These are phyloP conservation scores for Mortierella sp. DNA, from an alignment of 371 early-diverging fungal genomes.

Conservation along the genomic window DNA sequence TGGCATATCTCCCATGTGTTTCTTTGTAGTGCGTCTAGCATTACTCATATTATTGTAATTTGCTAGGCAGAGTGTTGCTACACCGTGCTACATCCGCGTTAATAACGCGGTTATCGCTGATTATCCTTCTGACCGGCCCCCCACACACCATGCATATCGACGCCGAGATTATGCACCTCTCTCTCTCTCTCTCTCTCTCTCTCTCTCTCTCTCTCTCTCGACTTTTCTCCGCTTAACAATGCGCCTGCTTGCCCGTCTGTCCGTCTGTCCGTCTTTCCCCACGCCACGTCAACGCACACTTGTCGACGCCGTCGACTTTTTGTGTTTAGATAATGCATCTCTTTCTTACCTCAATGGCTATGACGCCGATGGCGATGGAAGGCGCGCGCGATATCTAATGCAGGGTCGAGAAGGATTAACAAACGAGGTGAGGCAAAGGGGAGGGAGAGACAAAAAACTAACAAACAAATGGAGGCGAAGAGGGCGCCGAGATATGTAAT, in stretches of 20 bases:
- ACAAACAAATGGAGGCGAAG: not conserved
- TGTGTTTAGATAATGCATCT: not conserved
- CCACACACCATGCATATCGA: no score
- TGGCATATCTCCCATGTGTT: not conserved
- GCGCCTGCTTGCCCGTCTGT: no score
- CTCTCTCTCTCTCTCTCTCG: no score
- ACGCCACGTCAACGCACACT: not conserved
- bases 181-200: no score
- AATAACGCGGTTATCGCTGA: no score
- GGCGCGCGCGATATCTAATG: conserved; percentile 7
- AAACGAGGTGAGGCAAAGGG: not conserved
- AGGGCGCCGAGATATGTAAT: not conserved
- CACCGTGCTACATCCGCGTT: no score
- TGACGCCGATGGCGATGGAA: not conserved
- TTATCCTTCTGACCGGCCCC: no score
- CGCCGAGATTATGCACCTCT: no score
- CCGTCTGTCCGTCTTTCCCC: not conserved
- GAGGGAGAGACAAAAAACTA: not conserved
- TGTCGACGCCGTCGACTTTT: not conserved
- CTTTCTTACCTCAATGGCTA: no score
- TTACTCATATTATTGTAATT: not conserved
- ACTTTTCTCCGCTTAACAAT: no score
- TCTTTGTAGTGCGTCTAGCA: not conserved
- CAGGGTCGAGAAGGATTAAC: not conserved
- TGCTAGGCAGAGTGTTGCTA: no score